These are phyloP conservation scores for Prunus mongolica DNA, from an alignment of 306 rosid genomes.

Conservation along the genomic window DNA sequence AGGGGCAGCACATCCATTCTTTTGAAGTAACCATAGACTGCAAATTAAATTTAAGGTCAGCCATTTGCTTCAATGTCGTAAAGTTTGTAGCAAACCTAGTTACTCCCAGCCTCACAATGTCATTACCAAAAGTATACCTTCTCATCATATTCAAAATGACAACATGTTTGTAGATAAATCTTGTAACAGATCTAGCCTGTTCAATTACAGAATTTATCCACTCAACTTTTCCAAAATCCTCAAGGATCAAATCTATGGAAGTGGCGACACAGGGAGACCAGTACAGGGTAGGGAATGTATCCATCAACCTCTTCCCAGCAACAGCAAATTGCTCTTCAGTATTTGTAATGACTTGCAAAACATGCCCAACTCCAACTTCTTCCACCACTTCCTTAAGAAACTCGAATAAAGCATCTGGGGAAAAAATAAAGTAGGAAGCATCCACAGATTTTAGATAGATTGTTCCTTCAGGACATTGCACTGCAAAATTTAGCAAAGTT, in stretches of 20 bases:
- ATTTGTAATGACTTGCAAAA: slow-evolving; percentile 60
- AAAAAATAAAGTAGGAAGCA: slow-evolving; percentile 36
- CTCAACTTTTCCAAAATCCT: slow-evolving; percentile 65
- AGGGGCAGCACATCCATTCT: slow-evolving; percentile 66
- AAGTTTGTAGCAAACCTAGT: slow-evolving; percentile 51
- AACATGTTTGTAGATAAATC: slow-evolving; percentile 57
- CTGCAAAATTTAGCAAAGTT: slow-evolving; percentile 38
- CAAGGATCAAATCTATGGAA: slow-evolving; percentile 54
- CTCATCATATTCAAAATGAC: slow-evolving; percentile 62
- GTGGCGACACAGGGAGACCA: slow-evolving; percentile 62
- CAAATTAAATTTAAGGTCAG: slow-evolving; percentile 62
- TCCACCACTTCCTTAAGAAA: slow-evolving; percentile 58
- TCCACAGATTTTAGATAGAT: slow-evolving; percentile 58
- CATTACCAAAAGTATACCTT: slow-evolving; percentile 65
- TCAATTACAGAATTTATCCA: slow-evolving; percentile 59
- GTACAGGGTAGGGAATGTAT: slow-evolving; percentile 56
- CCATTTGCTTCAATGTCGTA: slow-evolving; percentile 64
- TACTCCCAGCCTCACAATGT: slow-evolving; percentile 57
- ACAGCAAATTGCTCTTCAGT: slow-evolving; percentile 51
- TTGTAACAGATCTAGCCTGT: slow-evolving; percentile 64
- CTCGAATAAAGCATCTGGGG: slow-evolving; percentile 37
- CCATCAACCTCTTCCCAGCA: slow-evolving; percentile 59
- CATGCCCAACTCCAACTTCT: slow-evolving; percentile 62
- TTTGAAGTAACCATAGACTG: slow-evolving; percentile 77
- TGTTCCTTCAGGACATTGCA: slow-evolving; percentile 49